Evolutionary conservation across 2,329 filamentous ascomycete species (phyloP).

Genomic region (Corniculantispora saksenae): DNA sequence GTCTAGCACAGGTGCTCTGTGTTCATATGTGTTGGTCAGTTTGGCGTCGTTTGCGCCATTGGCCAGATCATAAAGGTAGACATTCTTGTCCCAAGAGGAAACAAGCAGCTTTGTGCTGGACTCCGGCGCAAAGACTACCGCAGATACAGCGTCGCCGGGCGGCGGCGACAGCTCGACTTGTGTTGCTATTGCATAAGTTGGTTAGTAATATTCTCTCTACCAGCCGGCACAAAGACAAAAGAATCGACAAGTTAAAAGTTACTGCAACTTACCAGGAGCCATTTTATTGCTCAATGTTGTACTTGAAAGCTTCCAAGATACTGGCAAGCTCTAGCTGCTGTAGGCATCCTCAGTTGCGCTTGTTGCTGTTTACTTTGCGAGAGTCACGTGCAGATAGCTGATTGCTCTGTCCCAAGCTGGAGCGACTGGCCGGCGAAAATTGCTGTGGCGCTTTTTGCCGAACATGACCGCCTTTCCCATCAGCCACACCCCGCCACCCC

Average conservation of each 20-base stretch:
- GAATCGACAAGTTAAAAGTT: not conserved
- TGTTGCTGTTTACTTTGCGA: slow-evolving; percentile 36
- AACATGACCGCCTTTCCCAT: slow-evolving; percentile 29
- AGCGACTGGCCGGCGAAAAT: slow-evolving; percentile 1
- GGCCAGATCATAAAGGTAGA: slow-evolving; percentile 82
- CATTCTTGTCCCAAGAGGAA: slow-evolving; percentile 89
- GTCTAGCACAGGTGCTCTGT: slow-evolving; percentile 83
- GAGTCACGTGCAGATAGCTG: slow-evolving; percentile 38
- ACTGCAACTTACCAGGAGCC: slow-evolving; percentile 42
- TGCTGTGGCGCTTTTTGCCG: slow-evolving; percentile 31
- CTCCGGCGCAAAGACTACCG: slow-evolving; percentile 79
- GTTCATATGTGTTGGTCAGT: slow-evolving; percentile 73
- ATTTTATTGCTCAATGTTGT: slow-evolving; percentile 31
- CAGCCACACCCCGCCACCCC: slow-evolving; percentile 43
- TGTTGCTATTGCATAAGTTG: slow-evolving; percentile 48
- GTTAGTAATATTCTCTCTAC: not conserved
- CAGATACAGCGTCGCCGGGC: slow-evolving; percentile 83
- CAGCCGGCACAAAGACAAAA: too few species aligned
- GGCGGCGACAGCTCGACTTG: slow-evolving; percentile 84
- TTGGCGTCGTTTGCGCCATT: slow-evolving; percentile 54
- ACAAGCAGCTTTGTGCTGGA: slow-evolving; percentile 79
- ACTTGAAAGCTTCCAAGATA: slow-evolving; percentile 18
- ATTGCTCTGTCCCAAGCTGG: not conserved
- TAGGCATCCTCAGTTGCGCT: not conserved
- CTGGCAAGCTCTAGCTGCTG: not conserved